These are phyloP conservation scores for Plantago elongata DNA, from an alignment of 257 asterid species.

Conservation along the genomic window DNA sequence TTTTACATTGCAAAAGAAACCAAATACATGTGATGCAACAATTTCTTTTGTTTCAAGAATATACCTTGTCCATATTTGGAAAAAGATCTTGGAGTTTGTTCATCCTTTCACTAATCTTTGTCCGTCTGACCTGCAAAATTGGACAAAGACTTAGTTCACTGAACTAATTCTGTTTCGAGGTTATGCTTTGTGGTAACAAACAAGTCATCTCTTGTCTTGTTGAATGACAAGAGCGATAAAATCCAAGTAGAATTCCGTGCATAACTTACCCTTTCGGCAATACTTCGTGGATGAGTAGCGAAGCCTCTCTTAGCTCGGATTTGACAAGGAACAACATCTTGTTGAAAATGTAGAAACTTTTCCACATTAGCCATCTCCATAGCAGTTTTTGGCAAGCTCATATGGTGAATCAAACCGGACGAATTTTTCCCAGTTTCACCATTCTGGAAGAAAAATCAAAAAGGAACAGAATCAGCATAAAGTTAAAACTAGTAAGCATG, in stretches of 20 bases:
- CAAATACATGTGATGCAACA: neutral
- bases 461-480: neutral
- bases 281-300: conserved; percentile 93
- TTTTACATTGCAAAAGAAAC: neutral
- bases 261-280: conserved; percentile 77
- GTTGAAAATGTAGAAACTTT: conserved; percentile 62
- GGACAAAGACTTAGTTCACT: neutral
- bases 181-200: neutral
- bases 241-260: neutral
- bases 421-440: conserved; percentile 37
- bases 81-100: conserved; percentile 57
- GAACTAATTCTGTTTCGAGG: neutral
- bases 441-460: conserved; percentile 29
- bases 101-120: conserved; percentile 52
- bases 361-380: conserved; percentile 49
- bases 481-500: neutral
- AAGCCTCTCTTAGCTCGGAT: conserved; percentile 83
- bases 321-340: conserved; percentile 64
- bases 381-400: conserved; percentile 75
- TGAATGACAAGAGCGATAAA: neutral
- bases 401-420: conserved; percentile 54
- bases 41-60: neutral
- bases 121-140: conserved; percentile 42
- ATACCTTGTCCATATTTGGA: conserved; percentile 59
- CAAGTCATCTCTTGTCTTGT: no score